These are phyloP conservation scores for Ammopiptanthus mongolicus DNA, from an alignment of 306 rosid genomes.

Conservation along the genomic window DNA sequence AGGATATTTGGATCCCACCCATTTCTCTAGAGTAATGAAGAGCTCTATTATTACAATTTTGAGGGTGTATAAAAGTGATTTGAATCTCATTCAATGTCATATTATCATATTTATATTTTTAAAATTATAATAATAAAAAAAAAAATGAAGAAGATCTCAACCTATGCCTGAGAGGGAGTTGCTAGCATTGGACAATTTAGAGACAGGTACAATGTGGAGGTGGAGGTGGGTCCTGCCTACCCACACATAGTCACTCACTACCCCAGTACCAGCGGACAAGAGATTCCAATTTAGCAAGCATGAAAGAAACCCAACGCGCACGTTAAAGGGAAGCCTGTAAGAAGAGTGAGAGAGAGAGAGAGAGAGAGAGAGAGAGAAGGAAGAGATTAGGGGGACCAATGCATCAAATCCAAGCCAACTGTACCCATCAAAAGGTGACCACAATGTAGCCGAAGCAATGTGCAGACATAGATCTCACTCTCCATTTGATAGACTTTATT, in stretches of 20 bases:
- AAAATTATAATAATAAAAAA: no score
- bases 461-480: slow-evolving; percentile 61
- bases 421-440: slow-evolving; percentile 43
- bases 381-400: slow-evolving; percentile 43
- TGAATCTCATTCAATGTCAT: no score
- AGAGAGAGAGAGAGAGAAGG: no score
- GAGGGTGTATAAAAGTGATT: no score
- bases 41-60: no score
- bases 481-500: slow-evolving; percentile 10
- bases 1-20: no score
- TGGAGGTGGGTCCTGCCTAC: slow-evolving; percentile 39
- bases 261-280: slow-evolving; percentile 40
- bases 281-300: slow-evolving; percentile 59
- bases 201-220: slow-evolving; percentile 18
- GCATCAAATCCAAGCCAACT: slow-evolving; percentile 59
- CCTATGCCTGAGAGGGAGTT: neutral
- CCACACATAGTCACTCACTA: slow-evolving; percentile 18
- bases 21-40: no score
- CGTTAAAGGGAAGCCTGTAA: slow-evolving; percentile 34
- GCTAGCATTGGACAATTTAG: slow-evolving; percentile 16
- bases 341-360: slow-evolving; percentile 11
- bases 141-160: no score
- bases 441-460: slow-evolving; percentile 35
- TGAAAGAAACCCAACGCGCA: slow-evolving; percentile 80
- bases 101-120: no score